Evolutionary conservation across 2,329 filamentous ascomycete genomes (phyloP).

Genomic region (Trematosphaeria pertusa): DNA sequence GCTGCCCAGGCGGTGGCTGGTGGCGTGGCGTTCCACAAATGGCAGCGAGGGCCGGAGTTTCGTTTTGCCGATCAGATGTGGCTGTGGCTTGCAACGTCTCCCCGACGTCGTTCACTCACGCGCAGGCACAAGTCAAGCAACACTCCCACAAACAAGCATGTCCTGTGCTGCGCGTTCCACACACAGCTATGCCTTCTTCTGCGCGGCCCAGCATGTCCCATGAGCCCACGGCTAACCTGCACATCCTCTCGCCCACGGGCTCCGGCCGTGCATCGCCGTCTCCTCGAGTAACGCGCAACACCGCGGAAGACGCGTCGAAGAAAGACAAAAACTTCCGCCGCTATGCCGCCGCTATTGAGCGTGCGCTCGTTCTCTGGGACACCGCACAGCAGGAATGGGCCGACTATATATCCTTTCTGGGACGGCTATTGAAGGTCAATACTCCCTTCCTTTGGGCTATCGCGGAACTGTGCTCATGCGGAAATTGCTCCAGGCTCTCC

Average conservation of each 20-base stretch:
- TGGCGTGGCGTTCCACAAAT: too few species aligned
- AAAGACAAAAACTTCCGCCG: slow-evolving; percentile 78
- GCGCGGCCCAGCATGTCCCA: slow-evolving; percentile 45
- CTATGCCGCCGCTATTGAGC: slow-evolving; percentile 88
- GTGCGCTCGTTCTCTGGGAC: slow-evolving; percentile 88
- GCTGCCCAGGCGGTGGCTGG: too few species aligned
- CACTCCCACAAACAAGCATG: slow-evolving; percentile 34
- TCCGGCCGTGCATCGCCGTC: slow-evolving; percentile 82
- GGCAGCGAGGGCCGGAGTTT: slow-evolving; percentile 17
- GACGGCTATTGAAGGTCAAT: slow-evolving; percentile 82
- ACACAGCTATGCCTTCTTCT: slow-evolving; percentile 22
- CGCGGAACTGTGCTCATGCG: slow-evolving; percentile 32
- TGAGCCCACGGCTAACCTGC: slow-evolving; percentile 45
- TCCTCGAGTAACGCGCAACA: slow-evolving; percentile 77
- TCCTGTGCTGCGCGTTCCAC: slow-evolving; percentile 25
- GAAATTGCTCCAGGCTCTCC: slow-evolving; percentile 70
- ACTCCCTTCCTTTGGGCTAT: slow-evolving; percentile 17
- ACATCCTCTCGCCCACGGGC: slow-evolving; percentile 73
- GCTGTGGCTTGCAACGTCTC: slow-evolving; percentile 27
- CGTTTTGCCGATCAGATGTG: slow-evolving; percentile 19
- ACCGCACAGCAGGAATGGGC: slow-evolving; percentile 97
- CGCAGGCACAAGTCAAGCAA: slow-evolving; percentile 23
- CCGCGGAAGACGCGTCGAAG: slow-evolving; percentile 71
- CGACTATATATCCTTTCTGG: slow-evolving; percentile 97
- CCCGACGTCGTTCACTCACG: slow-evolving; percentile 19